Conservation (phyloP, 1,284 basidiomycete genomes). For the Ceratobasidium theobromae region DNA sequence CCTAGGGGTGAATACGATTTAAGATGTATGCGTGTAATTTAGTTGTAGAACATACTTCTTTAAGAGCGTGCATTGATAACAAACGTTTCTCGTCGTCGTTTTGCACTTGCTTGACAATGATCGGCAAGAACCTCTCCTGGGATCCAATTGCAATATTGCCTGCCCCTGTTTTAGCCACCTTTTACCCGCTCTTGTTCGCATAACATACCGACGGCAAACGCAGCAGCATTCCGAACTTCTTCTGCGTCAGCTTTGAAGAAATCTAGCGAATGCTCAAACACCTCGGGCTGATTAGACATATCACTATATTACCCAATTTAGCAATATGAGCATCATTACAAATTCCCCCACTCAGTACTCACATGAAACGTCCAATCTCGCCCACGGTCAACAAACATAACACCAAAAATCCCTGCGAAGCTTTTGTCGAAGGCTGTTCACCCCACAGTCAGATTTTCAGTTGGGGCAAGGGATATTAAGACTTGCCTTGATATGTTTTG, state of each 20-base stretch:
- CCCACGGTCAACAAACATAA: conserved; percentile 87
- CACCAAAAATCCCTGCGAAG: conserved; percentile 64
- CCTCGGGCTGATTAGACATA: conserved; percentile 71
- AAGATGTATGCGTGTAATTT: conserved; percentile 9
- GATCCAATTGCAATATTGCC: conserved; percentile 96
- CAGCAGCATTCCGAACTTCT: conserved; percentile 82
- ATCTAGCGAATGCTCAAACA: conserved; percentile 72
- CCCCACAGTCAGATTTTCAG: neutral
- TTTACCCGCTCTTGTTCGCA: neutral
- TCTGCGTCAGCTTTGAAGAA: conserved; percentile 78
- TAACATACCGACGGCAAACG: conserved; percentile 80
- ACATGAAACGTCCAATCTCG: conserved; percentile 88
- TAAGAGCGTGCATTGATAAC: conserved; percentile 86
- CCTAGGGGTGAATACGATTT: conserved; percentile 48
- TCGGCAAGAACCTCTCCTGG: conserved; percentile 79
- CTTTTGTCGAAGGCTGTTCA: conserved; percentile 60
- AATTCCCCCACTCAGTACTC: conserved; percentile 39
- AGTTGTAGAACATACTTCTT: conserved; percentile 62
- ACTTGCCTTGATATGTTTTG: conserved; percentile 70
- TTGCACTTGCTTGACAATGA: conserved; percentile 80
- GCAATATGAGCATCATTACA: neutral
- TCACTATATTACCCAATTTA: conserved; percentile 58
- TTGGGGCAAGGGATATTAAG: neutral
- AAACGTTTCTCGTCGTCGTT: conserved; percentile 76
- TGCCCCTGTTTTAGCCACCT: conserved; percentile 39